Evolutionary conservation across 345 rosid genomes (phyloP).

Genomic region (Heritiera fomes): DNA sequence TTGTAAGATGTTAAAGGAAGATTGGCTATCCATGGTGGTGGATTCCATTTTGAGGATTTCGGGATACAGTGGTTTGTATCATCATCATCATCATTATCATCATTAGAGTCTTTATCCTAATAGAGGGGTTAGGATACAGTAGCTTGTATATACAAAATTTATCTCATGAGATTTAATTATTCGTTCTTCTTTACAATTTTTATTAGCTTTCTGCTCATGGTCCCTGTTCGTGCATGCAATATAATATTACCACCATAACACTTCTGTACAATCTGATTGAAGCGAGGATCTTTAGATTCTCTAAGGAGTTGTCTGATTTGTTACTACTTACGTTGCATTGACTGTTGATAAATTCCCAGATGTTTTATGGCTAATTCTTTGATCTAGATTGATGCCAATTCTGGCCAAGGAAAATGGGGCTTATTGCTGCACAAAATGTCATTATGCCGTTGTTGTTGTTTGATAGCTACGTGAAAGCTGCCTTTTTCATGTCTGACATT

Average conservation of each 20-base stretch:
- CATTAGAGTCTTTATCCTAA: too few species aligned
- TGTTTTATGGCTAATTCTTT: background rate
- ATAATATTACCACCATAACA: background rate
- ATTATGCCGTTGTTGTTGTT: too few species aligned
- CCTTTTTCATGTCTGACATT: too few species aligned
- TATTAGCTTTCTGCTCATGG: background rate
- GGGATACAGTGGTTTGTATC: slow-evolving; percentile 34
- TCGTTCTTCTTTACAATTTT: background rate
- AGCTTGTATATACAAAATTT: slow-evolving; percentile 38
- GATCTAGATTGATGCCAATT: too few species aligned
- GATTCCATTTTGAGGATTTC: slow-evolving; percentile 25
- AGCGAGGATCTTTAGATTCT: background rate
- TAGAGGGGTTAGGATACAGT: slow-evolving; percentile 1
- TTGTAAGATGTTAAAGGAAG: slow-evolving; percentile 10
- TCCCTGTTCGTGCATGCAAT: background rate
- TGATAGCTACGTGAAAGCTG: too few species aligned
- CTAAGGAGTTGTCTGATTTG: background rate
- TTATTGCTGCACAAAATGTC: too few species aligned
- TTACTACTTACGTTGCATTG: background rate
- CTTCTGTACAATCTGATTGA: background rate
- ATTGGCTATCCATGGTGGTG: slow-evolving; percentile 17
- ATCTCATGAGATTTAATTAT: slow-evolving; percentile 15
- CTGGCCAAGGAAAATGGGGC: too few species aligned
- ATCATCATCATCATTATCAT: too few species aligned
- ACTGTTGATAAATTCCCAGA: background rate